These are phyloP conservation scores for Acanthochlamys bracteata DNA, from an alignment of 106 monocot species.

Conservation along the genomic window DNA sequence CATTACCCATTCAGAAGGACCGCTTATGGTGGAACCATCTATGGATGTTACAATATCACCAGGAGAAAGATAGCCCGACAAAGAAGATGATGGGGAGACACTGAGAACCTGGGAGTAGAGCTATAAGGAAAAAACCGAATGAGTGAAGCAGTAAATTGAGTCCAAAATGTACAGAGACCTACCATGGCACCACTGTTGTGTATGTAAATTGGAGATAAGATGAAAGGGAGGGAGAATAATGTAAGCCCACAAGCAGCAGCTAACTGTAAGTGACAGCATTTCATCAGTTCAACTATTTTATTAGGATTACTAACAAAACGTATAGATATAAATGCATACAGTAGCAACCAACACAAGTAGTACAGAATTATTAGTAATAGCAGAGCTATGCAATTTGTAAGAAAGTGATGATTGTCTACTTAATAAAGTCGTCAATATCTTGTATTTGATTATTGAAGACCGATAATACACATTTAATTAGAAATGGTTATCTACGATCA, in stretches of 20 bases:
- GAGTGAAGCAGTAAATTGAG: too few species aligned
- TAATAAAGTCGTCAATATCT: too few species aligned
- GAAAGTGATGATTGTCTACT: too few species aligned
- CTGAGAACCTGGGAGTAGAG: constrained; percentile 61
- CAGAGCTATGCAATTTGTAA: too few species aligned
- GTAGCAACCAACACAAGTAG: too few species aligned
- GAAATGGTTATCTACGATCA: too few species aligned
- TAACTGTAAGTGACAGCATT: constrained; percentile 32
- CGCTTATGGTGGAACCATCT: constrained; percentile 52
- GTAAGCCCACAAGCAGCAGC: constrained; percentile 54
- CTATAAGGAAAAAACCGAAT: too few species aligned
- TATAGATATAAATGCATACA: not conserved
- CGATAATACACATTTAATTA: too few species aligned
- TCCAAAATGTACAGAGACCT: constrained; percentile 15
- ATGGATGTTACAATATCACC: constrained; percentile 55
- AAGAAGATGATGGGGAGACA: constrained; percentile 47
- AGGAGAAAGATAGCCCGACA: constrained; percentile 45
- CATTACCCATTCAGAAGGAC: constrained; percentile 44
- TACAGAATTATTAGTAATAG: too few species aligned
- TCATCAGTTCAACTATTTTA: not conserved
- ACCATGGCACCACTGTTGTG: constrained; percentile 56
- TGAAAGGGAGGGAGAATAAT: constrained; percentile 45
- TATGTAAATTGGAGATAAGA: constrained; percentile 59
- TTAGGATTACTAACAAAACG: not conserved
- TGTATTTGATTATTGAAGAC: too few species aligned